phyloP scores from a whole-genome alignment of 805 yeast species.

The Starmera amethionina region DNA sequence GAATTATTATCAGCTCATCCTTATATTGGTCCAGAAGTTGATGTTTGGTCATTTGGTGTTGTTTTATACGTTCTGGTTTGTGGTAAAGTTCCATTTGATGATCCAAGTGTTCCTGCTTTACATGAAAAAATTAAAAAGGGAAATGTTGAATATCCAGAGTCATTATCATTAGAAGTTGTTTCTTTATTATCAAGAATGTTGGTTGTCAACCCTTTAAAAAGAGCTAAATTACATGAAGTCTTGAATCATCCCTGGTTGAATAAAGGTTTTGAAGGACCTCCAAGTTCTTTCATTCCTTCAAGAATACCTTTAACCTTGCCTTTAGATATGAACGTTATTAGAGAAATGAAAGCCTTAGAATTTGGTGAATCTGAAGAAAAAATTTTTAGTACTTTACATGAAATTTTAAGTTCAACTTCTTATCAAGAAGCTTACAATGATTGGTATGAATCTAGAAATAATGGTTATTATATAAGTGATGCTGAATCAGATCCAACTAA shows the following conservation, averaged over 20 bases:
- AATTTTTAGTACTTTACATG: slow-evolving; percentile 44
- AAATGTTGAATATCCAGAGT: slow-evolving; percentile 80
- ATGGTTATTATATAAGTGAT: background rate
- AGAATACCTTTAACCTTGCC: slow-evolving; percentile 70
- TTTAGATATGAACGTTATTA: slow-evolving; percentile 53
- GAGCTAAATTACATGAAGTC: slow-evolving; percentile 75
- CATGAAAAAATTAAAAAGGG: slow-evolving; percentile 94
- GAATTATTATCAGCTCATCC: slow-evolving; percentile 89
- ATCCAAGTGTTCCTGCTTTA: slow-evolving; percentile 80
- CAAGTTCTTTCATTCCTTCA: slow-evolving; percentile 63
- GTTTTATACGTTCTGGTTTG: slow-evolving; percentile 91
- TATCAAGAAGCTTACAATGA: slow-evolving; percentile 53
- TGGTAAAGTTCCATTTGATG: slow-evolving; percentile 98
- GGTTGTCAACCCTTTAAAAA: slow-evolving; percentile 75
- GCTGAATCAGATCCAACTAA: slow-evolving; percentile 49
- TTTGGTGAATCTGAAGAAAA: slow-evolving; percentile 58
- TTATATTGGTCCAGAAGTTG: slow-evolving; percentile 94
- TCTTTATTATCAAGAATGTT: slow-evolving; percentile 80
- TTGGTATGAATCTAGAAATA: slow-evolving; percentile 53
- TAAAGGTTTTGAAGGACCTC: slow-evolving; percentile 70
- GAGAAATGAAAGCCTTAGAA: slow-evolving; percentile 69
- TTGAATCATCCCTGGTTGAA: slow-evolving; percentile 92
- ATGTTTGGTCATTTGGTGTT: slow-evolving; percentile 97
- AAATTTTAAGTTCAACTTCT: slow-evolving; percentile 50
- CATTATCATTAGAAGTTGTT: slow-evolving; percentile 70